Conservation (phyloP, 805 yeast genomes). For the Spathaspora sp. region DNA sequence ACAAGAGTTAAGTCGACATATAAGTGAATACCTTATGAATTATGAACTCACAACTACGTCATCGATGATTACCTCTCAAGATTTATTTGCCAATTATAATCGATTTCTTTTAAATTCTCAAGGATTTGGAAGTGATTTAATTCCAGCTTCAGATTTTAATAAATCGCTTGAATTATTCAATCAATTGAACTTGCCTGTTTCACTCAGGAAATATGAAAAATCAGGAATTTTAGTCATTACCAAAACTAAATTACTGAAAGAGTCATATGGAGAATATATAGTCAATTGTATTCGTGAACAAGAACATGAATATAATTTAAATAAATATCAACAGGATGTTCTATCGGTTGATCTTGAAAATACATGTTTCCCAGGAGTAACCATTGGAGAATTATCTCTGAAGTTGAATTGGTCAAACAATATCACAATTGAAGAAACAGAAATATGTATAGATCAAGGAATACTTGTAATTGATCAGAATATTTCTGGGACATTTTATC, state of each 20-base stretch:
- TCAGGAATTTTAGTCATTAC: conserved; percentile 33
- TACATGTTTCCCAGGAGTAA: conserved; percentile 29
- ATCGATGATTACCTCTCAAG: conserved; percentile 39
- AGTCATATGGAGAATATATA: conserved; percentile 27
- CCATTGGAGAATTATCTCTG: conserved; percentile 40
- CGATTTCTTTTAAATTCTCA: conserved; percentile 30
- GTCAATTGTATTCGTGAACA: conserved; percentile 18
- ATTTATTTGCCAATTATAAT: conserved; percentile 40
- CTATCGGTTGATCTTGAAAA: conserved; percentile 9
- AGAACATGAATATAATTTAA: conserved; percentile 20
- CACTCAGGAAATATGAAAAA: conserved; percentile 28
- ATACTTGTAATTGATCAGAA: conserved; percentile 63
- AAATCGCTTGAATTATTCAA: conserved; percentile 60
- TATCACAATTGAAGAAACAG: conserved; percentile 62
- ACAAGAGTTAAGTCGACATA: conserved; percentile 72
- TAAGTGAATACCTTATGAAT: conserved; percentile 62
- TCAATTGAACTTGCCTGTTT: conserved; percentile 54
- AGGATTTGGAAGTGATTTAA: conserved; percentile 56
- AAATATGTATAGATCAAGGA: conserved; percentile 55
- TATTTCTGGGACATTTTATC: conserved; percentile 63
- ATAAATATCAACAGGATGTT: conserved; percentile 15
- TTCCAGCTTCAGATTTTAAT: conserved; percentile 65
- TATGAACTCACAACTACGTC: conserved; percentile 25
- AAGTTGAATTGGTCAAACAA: conserved; percentile 63
- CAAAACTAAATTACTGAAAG: conserved; percentile 15